Conservation (phyloP, 192 early-diverging fungal genomes). For the Coemansia sp. region DNA sequence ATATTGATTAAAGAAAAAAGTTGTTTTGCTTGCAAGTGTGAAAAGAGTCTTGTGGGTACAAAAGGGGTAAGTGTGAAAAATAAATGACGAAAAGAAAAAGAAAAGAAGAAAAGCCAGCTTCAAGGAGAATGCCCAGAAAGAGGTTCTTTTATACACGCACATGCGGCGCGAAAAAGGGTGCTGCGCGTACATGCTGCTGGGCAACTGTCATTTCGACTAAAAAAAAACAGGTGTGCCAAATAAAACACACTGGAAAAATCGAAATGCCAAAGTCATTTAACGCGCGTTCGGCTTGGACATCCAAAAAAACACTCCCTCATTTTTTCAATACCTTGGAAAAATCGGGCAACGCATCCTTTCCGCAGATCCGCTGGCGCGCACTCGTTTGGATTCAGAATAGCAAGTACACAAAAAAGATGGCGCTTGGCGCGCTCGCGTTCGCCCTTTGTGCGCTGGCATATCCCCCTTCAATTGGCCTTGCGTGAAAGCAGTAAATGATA, state of each 20-base stretch:
- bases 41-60: constrained; percentile 16
- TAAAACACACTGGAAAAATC: background rate
- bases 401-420: background rate
- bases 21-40: constrained; percentile 77
- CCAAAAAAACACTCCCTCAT: background rate
- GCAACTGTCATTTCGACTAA: background rate
- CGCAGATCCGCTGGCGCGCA: background rate
- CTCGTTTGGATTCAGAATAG: background rate
- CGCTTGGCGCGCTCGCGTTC: background rate
- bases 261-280: background rate
- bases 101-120: background rate
- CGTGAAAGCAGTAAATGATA: background rate
- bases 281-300: background rate
- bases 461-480: background rate
- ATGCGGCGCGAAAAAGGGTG: background rate
- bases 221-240: background rate
- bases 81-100: background rate
- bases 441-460: background rate
- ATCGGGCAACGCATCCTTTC: constrained; percentile 17
- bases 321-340: constrained; percentile 13
- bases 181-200: background rate
- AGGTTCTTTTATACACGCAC: constrained; percentile 2
- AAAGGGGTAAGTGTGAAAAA: constrained; percentile 5
- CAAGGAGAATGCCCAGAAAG: background rate
- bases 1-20: constrained; percentile 75